These are phyloP conservation scores for Komagataea norvegica DNA, from an alignment of 1,139 yeast species.

Conservation along the genomic window DNA sequence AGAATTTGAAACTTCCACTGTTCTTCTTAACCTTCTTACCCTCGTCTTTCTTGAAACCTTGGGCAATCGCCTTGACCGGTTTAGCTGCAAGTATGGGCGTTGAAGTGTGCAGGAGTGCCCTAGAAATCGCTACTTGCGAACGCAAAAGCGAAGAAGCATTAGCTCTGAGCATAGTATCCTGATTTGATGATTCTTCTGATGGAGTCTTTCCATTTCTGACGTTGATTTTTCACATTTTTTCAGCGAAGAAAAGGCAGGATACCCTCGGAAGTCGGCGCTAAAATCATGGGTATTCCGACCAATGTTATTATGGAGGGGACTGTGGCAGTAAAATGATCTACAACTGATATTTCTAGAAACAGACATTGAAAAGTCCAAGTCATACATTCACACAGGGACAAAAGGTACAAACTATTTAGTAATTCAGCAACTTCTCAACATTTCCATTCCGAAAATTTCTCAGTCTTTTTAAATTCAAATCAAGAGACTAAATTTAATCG, in stretches of 20 bases:
- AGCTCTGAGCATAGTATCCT: constrained; percentile 11
- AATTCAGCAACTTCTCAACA: constrained; percentile 2
- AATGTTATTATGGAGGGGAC: no score
- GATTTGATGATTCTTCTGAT: no score
- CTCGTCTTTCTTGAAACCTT: constrained; percentile 14
- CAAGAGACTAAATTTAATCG: constrained; percentile 30
- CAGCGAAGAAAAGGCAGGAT: no score
- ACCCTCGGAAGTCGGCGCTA: no score
- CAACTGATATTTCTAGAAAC: no score
- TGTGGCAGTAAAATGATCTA: no score
- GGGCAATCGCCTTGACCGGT: constrained; percentile 13
- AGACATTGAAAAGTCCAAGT: constrained; percentile 2
- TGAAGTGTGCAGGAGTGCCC: constrained; percentile 8
- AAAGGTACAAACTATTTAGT: neutral
- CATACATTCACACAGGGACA: constrained; percentile 2
- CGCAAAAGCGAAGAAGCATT: neutral
- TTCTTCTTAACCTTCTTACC: constrained; percentile 10
- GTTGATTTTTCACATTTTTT: no score
- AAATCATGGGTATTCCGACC: no score
- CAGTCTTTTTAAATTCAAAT: neutral
- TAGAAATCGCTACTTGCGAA: neutral
- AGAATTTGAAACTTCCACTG: constrained; percentile 13
- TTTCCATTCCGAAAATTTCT: constrained; percentile 6
- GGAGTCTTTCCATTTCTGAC: no score
- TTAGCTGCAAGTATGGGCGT: constrained; percentile 6